These are phyloP conservation scores for Ganoderma leucocontextum DNA, from an alignment of 1,284 basidiomycete genomes.

Conservation along the genomic window DNA sequence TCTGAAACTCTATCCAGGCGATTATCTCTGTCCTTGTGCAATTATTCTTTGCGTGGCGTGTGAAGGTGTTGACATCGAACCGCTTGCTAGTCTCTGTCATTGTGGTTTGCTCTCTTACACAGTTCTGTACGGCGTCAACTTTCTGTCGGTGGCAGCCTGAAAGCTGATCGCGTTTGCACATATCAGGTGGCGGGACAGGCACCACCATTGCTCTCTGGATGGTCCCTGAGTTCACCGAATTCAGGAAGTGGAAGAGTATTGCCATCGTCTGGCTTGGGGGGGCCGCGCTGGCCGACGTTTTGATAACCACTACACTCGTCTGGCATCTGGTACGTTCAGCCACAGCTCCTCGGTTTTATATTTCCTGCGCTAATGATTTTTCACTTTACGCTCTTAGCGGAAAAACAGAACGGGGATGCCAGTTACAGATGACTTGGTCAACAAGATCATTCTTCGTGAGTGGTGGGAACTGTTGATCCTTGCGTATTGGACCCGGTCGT, in stretches of 20 bases:
- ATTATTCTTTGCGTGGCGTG: conserved; percentile 52
- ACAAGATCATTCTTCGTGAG: conserved; percentile 52
- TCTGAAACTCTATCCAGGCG: conserved; percentile 32
- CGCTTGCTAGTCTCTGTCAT: conserved; percentile 34
- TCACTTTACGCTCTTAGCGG: conserved; percentile 39
- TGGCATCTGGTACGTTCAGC: conserved; percentile 12
- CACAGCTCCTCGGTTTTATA: not conserved
- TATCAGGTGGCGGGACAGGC: conserved; percentile 41
- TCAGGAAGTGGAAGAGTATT: conserved; percentile 44
- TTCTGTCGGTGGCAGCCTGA: not conserved
- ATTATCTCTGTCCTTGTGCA: conserved; percentile 49
- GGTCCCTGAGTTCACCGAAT: conserved; percentile 41
- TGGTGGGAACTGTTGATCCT: not conserved
- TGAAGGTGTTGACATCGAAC: conserved; percentile 44
- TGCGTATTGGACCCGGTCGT: not conserved
- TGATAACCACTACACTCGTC: conserved; percentile 40
- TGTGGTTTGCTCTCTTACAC: conserved; percentile 36
- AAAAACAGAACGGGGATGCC: conserved; percentile 47
- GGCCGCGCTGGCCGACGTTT: conserved; percentile 40
- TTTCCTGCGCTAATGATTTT: too few species aligned
- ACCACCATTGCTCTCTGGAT: conserved; percentile 43
- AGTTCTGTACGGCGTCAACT: conserved; percentile 39
- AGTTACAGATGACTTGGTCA: conserved; percentile 43
- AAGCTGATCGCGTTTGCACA: not conserved
- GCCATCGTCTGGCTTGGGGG: conserved; percentile 45